These are phyloP conservation scores for Caryopteris hybrid DNA, from an alignment of 305 asterid species.

Conservation along the genomic window DNA sequence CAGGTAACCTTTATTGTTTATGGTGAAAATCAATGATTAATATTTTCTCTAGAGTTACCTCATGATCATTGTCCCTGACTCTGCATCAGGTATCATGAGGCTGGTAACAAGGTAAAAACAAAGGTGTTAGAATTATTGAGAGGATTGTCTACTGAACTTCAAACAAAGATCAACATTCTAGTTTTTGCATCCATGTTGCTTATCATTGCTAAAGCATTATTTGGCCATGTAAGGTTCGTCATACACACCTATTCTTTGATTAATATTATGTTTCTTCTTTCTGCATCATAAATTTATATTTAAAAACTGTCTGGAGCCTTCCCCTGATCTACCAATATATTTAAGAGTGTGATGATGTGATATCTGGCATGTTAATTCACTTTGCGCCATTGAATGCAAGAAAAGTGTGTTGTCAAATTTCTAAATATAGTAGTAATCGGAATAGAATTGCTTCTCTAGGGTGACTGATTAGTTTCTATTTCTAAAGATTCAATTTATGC, in stretches of 20 bases:
- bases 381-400: neutral
- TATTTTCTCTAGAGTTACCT: neutral
- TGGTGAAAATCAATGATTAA: slow-evolving; percentile 2
- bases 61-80: neutral
- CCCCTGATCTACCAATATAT: neutral
- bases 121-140: slow-evolving; percentile 80
- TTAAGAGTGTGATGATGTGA: neutral
- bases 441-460: neutral
- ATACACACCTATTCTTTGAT: neutral
- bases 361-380: neutral
- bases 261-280: neutral
- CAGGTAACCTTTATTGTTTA: slow-evolving; percentile 37
- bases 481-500: neutral
- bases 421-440: too few species aligned
- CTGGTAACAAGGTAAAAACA: slow-evolving; percentile 61
- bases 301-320: neutral
- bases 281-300: neutral
- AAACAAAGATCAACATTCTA: slow-evolving; percentile 73
- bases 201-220: slow-evolving; percentile 85
- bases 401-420: too few species aligned
- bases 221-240: slow-evolving; percentile 80
- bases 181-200: slow-evolving; percentile 90
- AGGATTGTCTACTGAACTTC: slow-evolving; percentile 77
- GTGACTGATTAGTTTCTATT: neutral
- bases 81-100: slow-evolving; percentile 75